Percentiles rank a stretch among this genome's conserved stretches.
Evolutionary conservation across 2,329 filamentous ascomycete genomes (phyloP).

Genomic region (Sporothrix luriei): DNA sequence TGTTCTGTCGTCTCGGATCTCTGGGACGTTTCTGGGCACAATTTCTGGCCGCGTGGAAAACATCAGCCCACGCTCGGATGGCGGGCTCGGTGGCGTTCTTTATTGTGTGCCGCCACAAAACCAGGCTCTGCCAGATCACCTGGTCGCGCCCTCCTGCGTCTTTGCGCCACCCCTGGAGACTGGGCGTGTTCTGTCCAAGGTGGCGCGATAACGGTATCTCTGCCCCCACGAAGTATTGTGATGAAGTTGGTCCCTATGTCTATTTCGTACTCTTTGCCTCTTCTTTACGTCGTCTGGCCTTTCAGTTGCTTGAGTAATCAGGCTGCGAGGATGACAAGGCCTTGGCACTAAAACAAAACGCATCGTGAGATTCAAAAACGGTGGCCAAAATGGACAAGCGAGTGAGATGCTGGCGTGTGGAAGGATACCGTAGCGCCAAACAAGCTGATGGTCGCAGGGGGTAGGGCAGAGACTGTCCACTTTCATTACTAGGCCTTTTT

Average conservation of each 20-base stretch:
- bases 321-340: conserved; percentile 6
- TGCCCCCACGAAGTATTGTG: not conserved
- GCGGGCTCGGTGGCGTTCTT: conserved; percentile 3
- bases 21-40: not conserved
- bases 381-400: conserved; percentile 20
- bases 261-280: not conserved
- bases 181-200: not conserved
- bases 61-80: conserved; percentile 18
- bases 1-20: not conserved
- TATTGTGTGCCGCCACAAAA: not conserved
- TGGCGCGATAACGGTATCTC: conserved; percentile 1
- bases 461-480: not conserved
- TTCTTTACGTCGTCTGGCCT: no score
- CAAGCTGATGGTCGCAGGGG: not conserved
- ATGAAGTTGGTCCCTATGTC: not conserved
- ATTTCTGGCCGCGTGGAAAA: not conserved
- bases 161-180: not conserved
- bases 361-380: conserved; percentile 24
- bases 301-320: conserved; percentile 12
- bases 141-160: conserved; percentile 5
- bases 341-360: not conserved
- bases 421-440: conserved; percentile 10
- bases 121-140: conserved; percentile 3
- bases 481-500: conserved; percentile 15
- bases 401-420: not conserved